These are phyloP conservation scores for Spinacia oleracea DNA, from an alignment of 179 eudicot genomes.

Conservation along the genomic window DNA sequence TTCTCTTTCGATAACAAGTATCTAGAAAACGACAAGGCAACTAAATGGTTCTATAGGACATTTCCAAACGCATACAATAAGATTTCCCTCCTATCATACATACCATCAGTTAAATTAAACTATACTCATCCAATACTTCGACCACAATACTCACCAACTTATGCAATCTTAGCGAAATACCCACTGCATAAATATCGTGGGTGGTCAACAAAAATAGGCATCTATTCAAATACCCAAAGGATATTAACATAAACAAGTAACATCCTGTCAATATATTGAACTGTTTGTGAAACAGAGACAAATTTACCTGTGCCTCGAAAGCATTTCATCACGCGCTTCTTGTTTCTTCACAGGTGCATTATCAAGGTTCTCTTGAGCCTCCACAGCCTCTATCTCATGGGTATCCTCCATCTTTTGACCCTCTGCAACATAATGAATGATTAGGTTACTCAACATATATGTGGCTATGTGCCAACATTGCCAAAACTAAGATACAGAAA, in stretches of 20 bases:
- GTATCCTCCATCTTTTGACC: conserved; percentile 43
- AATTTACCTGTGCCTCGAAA: conserved; percentile 76
- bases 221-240: background rate
- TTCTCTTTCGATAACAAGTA: background rate
- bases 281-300: background rate
- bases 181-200: background rate
- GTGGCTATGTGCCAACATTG: background rate
- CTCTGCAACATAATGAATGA: conserved; percentile 23
- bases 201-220: background rate
- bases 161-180: background rate
- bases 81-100: background rate
- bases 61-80: background rate
- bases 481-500: background rate
- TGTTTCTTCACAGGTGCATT: conserved; percentile 31
- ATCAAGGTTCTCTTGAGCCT: conserved; percentile 37
- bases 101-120: background rate
- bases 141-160: background rate
- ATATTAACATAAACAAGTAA: background rate
- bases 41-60: background rate
- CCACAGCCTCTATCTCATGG: conserved; percentile 34
- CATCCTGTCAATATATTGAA: background rate
- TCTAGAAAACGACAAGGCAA: background rate
- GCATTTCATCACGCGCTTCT: conserved; percentile 87
- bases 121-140: background rate
- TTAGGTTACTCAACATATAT: background rate